Evolutionary conservation across 805 yeast genomes (phyloP).

Genomic region (Blastobotrys americana): DNA sequence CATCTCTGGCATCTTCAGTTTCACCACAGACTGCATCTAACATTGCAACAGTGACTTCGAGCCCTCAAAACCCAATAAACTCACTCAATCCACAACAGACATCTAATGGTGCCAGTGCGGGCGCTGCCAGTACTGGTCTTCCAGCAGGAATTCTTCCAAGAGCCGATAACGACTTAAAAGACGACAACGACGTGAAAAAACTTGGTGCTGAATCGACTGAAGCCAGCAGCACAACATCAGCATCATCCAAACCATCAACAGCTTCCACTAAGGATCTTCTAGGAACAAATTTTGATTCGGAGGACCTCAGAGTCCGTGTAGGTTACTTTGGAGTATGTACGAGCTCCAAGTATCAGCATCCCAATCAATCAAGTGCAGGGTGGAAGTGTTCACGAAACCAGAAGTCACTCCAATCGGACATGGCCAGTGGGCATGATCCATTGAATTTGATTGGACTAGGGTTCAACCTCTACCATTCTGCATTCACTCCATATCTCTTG

Average conservation of each 20-base stretch:
- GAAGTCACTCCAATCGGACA: slow-evolving; percentile 3
- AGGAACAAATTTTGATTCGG: slow-evolving; percentile 10
- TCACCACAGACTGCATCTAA: neutral
- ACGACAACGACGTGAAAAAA: neutral
- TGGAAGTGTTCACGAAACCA: slow-evolving; percentile 19
- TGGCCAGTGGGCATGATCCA: slow-evolving; percentile 16
- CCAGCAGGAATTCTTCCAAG: neutral
- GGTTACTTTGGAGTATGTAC: slow-evolving; percentile 22
- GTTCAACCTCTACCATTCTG: slow-evolving; percentile 8
- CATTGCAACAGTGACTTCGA: neutral
- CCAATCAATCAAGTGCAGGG: slow-evolving; percentile 2
- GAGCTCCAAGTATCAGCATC: slow-evolving; percentile 2
- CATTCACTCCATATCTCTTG: slow-evolving; percentile 17
- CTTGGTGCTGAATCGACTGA: neutral
- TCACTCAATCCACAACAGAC: neutral
- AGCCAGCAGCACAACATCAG: no score
- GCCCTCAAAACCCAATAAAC: neutral
- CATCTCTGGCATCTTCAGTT: neutral
- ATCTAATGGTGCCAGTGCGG: neutral
- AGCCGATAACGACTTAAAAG: neutral
- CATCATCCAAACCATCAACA: neutral
- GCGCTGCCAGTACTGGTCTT: neutral
- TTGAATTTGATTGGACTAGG: slow-evolving; percentile 16
- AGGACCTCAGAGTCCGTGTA: slow-evolving; percentile 13
- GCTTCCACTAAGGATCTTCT: slow-evolving; percentile 7